Conservation (phyloP, 768 basidiomycete genomes). For the Trichaptum fuscoviolaceum region DNA sequence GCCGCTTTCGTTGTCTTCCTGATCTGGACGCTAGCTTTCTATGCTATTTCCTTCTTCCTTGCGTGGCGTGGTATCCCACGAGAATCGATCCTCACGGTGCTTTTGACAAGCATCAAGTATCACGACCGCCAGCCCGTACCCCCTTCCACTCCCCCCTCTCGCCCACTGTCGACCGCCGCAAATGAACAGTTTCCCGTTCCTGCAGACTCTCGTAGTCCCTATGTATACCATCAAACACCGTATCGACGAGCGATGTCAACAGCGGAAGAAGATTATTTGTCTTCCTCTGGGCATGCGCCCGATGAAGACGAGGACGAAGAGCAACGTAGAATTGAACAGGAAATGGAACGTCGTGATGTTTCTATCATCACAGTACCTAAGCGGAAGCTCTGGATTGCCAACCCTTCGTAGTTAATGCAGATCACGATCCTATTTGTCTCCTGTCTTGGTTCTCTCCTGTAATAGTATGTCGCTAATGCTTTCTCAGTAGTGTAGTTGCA, state of each 20-base stretch:
- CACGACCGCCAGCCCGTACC: conserved; percentile 18
- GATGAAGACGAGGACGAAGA: conserved; percentile 71
- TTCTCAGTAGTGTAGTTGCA: conserved; percentile 28
- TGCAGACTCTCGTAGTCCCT: conserved; percentile 47
- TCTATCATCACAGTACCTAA: conserved; percentile 74
- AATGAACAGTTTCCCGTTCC: conserved; percentile 40
- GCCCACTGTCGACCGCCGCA: conserved; percentile 35
- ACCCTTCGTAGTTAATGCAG: conserved; percentile 41
- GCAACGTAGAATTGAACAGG: conserved; percentile 73
- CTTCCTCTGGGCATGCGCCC: conserved; percentile 34
- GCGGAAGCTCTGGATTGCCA: conserved; percentile 68
- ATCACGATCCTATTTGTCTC: neutral
- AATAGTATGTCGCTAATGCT: conserved; percentile 30
- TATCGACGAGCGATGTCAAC: conserved; percentile 39
- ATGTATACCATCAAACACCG: conserved; percentile 56
- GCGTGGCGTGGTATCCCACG: conserved; percentile 57
- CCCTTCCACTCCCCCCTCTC: conserved; percentile 31
- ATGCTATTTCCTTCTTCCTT: conserved; percentile 43
- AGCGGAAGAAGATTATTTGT: conserved; percentile 36
- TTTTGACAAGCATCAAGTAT: conserved; percentile 41
- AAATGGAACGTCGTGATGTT: conserved; percentile 77
- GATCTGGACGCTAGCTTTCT: conserved; percentile 55
- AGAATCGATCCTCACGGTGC: conserved; percentile 49
- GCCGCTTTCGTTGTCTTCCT: conserved; percentile 62
- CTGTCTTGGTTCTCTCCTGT: conserved; percentile 19